phyloP scores from a whole-genome alignment of 768 basidiomycete genomes.

The Multifurca ochricompacta region DNA sequence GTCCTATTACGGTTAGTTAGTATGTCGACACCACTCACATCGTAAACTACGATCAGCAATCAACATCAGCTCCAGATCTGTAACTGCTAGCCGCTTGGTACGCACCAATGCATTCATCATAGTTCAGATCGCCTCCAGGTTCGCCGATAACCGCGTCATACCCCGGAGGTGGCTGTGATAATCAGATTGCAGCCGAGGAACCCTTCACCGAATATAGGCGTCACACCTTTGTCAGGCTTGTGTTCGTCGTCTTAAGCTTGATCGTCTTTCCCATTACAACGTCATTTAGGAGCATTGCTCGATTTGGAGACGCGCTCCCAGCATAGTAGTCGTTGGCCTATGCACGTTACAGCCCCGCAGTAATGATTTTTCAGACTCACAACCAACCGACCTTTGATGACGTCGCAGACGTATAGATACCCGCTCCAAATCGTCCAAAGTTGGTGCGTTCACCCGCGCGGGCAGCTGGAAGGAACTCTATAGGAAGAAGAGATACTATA shows the following conservation, averaged over 20 bases:
- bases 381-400: slow-evolving; percentile 23
- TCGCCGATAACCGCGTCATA: slow-evolving; percentile 25
- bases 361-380: not conserved
- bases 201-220: not conserved
- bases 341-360: not conserved
- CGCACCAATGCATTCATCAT: slow-evolving; percentile 26
- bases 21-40: slow-evolving; percentile 11
- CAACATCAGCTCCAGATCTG: not conserved
- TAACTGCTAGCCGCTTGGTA: not conserved
- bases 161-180: slow-evolving; percentile 21
- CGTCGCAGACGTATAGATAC: slow-evolving; percentile 26
- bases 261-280: slow-evolving; percentile 23
- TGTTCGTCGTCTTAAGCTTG: slow-evolving; percentile 13
- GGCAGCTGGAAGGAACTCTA: slow-evolving; percentile 23
- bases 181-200: not conserved
- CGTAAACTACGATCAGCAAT: slow-evolving; percentile 17
- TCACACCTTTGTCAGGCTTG: slow-evolving; percentile 20
- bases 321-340: slow-evolving; percentile 24
- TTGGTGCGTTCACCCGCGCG: slow-evolving; percentile 16
- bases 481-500: not conserved
- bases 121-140: slow-evolving; percentile 25
- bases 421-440: slow-evolving; percentile 24
- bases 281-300: slow-evolving; percentile 23
- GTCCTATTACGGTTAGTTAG: not conserved
- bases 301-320: slow-evolving; percentile 14